These are phyloP conservation scores for Fusarium gaditjirri DNA, from an alignment of 2,329 filamentous ascomycete genomes.

Conservation along the genomic window DNA sequence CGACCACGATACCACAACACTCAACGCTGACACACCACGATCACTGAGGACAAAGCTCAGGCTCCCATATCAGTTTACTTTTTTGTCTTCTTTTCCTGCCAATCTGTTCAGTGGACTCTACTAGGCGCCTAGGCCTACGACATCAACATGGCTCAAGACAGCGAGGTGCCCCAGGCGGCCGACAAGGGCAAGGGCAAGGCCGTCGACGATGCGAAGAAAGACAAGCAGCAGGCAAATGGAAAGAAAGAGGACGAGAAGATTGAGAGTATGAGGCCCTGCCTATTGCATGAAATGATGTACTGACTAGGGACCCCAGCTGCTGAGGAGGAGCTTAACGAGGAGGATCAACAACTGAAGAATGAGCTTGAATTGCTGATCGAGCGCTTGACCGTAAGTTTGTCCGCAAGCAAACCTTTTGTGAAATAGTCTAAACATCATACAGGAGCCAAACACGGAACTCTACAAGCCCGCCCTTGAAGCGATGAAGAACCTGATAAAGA, in stretches of 20 bases:
- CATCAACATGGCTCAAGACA: constrained; percentile 89
- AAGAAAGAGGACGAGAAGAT: constrained; percentile 80
- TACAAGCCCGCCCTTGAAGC: constrained; percentile 94
- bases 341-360: constrained; percentile 97
- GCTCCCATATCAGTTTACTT: constrained; percentile 1
- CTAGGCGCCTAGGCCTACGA: constrained; percentile 45
- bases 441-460: constrained; percentile 88
- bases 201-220: constrained; percentile 75
- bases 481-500: constrained; percentile 99
- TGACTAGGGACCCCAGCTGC: constrained; percentile 47
- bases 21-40: constrained; percentile 21
- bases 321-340: constrained; percentile 92
- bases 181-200: constrained; percentile 99
- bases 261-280: constrained; percentile 53
- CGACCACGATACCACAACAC: constrained; percentile 37
- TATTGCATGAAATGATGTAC: constrained; percentile 24
- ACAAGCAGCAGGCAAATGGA: constrained; percentile 75
- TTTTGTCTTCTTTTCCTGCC: constrained; percentile 15
- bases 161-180: constrained; percentile 82
- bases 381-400: constrained; percentile 77
- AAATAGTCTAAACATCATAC: constrained; percentile 32
- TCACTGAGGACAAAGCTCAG: constrained; percentile 17
- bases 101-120: constrained; percentile 40
- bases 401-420: neutral
- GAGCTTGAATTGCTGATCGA: constrained; percentile 99